phyloP scores from a whole-genome alignment of 2,329 filamentous ascomycete genomes.

The Amylocarpus encephaloides region DNA sequence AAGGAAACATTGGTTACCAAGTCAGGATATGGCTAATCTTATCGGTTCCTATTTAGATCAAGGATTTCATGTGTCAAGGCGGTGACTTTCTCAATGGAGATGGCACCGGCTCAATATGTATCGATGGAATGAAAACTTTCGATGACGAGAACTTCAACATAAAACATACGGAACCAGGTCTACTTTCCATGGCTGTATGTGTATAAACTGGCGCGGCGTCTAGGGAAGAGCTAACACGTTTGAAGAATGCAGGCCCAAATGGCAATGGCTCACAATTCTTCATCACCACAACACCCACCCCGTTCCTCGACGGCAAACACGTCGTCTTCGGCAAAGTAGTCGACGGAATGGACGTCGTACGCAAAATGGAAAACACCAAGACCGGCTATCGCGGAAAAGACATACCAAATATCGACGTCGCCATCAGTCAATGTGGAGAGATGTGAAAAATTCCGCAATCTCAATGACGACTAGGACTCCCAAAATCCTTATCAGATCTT shows the following conservation, averaged over 20 bases:
- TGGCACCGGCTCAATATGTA: conserved; percentile 79
- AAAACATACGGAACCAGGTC: conserved; percentile 71
- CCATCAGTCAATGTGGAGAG: conserved; percentile 83
- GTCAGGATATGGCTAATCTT: background rate
- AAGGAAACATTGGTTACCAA: conserved; percentile 33
- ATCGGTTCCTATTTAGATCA: conserved; percentile 56
- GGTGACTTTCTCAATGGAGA: conserved; percentile 94
- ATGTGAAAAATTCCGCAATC: conserved; percentile 51
- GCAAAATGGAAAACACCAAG: conserved; percentile 87
- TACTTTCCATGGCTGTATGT: conserved; percentile 89
- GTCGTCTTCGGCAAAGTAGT: conserved; percentile 91
- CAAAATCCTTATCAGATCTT: too few species aligned
- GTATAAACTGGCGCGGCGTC: background rate
- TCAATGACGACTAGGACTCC: too few species aligned
- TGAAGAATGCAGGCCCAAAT: conserved; percentile 79
- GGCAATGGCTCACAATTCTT: conserved; percentile 97
- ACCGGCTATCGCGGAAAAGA: conserved; percentile 69
- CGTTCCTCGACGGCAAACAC: conserved; percentile 87
- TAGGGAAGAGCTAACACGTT: background rate
- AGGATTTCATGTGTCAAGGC: conserved; percentile 95
- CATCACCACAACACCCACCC: conserved; percentile 82
- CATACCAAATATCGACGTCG: conserved; percentile 76
- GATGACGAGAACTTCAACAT: conserved; percentile 83
- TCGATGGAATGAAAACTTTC: conserved; percentile 81
- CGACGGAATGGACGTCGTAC: conserved; percentile 83